Evolutionary conservation across 441 rosid species (phyloP), one percentile per base, ranked within the genome.

Genomic region (Pelargonium australe): DNA sequence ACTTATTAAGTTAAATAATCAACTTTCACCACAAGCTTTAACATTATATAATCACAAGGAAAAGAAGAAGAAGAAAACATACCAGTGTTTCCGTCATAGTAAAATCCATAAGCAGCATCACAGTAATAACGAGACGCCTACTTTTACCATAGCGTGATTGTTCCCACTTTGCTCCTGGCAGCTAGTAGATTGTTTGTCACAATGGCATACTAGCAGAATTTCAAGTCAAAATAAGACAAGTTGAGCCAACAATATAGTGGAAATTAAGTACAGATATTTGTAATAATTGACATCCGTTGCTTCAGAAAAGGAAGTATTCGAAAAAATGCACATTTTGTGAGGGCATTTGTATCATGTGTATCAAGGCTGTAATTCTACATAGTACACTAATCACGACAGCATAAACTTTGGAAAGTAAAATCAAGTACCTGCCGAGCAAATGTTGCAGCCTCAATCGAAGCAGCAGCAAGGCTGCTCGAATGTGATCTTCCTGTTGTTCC

Each of bases 391-490:
- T 57, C 4, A 16, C 20, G 13, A 41, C 1, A 64, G 10, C 4
- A 64, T 1, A 20, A 9, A 4, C 43, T 25, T 20, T 25, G 16
- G 40, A 76, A 20, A 63, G 55, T 1, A 8, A 4, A n/a, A 34
- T 64, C 37, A 63, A 45, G 55, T 79, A 91, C 99, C 96, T 95
- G 97, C 73, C 89, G 99, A 43, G 97, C 82, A 84, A 95, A 95
- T 55, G 95, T 81, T 47, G 99, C 99, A 9, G 99, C 99, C 83
- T 95, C 97, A 80, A 95, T 95, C 67, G 99, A 97, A 68, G 99
- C 97, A 72, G 99, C 97, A 57, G 97, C 99, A 41, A 95, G 85
- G 77, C 92, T 95, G 85, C 95, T 95, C 17, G 97, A 86, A 69
- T 90, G 97, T 63, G 94, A 85, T 63, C 86, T 37, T 63, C 75